A percentile compares a stretch with the other conserved stretches of the same genome.
Evolutionary conservation across 1,284 basidiomycete species (phyloP).

Genomic region (Coniophora puteana): DNA sequence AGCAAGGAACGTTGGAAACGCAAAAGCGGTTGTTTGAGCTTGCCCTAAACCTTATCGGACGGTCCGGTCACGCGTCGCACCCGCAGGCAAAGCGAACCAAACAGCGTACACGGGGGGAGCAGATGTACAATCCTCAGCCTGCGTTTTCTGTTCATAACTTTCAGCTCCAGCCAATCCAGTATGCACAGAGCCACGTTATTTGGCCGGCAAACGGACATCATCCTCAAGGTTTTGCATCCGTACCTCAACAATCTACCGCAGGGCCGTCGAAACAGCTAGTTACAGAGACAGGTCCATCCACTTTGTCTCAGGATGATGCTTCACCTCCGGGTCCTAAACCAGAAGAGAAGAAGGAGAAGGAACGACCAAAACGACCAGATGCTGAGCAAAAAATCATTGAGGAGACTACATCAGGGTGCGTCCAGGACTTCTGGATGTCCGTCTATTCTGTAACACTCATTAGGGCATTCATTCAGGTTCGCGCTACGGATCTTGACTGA

Average conservation of each 20-base stretch:
- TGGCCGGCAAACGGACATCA: slow-evolving; percentile 8
- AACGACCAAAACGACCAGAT: slow-evolving; percentile 33
- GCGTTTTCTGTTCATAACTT: slow-evolving; percentile 33
- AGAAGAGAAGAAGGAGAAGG: slow-evolving; percentile 25
- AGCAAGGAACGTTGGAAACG: no score
- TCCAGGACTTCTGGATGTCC: slow-evolving; percentile 3
- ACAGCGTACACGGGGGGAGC: slow-evolving; percentile 48
- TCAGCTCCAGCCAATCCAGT: slow-evolving; percentile 16
- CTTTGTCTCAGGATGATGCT: slow-evolving; percentile 8
- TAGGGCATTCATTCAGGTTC: slow-evolving; percentile 43
- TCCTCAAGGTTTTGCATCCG: slow-evolving; percentile 14
- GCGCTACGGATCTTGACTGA: slow-evolving; percentile 55
- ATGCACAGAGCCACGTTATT: slow-evolving; percentile 4
- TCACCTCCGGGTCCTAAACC: slow-evolving; percentile 8
- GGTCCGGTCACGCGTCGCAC: slow-evolving; percentile 42
- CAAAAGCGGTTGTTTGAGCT: no score
- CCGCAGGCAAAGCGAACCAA: slow-evolving; percentile 43
- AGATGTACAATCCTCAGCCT: slow-evolving; percentile 52
- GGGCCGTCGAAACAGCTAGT: slow-evolving; percentile 33
- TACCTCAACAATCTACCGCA: slow-evolving; percentile 20
- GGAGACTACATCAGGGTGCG: slow-evolving; percentile 47
- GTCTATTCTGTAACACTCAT: slow-evolving; percentile 20
- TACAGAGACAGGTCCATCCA: slow-evolving; percentile 4
- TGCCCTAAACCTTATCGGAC: slow-evolving; percentile 40
- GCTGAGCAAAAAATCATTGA: slow-evolving; percentile 46